These are phyloP conservation scores for Mortierella sp. DNA, from an alignment of 371 early-diverging fungal species.

Conservation along the genomic window DNA sequence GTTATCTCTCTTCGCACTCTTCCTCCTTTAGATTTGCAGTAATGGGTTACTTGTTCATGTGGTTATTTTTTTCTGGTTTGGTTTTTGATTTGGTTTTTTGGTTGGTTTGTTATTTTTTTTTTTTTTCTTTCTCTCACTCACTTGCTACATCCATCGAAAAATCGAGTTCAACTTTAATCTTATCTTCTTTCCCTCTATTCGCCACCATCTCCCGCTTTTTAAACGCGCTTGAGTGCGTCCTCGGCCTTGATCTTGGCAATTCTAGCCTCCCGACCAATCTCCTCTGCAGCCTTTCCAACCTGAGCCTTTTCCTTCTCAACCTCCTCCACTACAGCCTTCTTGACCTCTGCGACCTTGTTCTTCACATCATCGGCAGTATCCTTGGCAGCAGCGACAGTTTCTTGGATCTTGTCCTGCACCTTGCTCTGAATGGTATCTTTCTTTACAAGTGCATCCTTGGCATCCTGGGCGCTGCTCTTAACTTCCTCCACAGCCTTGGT, in stretches of 20 bases:
- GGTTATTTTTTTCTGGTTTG: too few relatives aligned
- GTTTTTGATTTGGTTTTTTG: too few relatives aligned
- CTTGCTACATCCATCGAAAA: too few relatives aligned
- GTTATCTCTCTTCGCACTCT: too few relatives aligned
- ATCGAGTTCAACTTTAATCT: neutral
- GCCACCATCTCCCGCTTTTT: neutral
- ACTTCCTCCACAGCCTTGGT: conserved; percentile 41
- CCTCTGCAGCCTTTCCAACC: conserved; percentile 22
- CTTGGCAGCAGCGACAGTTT: conserved; percentile 28
- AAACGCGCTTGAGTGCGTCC: conserved; percentile 49
- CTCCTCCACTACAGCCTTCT: conserved; percentile 36
- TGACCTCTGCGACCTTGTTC: conserved; percentile 47
- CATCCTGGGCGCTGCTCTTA: conserved; percentile 40
- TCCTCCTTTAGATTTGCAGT: too few relatives aligned
- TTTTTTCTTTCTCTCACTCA: too few relatives aligned
- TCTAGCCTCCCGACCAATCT: conserved; percentile 27
- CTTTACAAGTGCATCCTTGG: conserved; percentile 33
- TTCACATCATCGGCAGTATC: conserved; percentile 39
- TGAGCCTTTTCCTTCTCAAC: conserved; percentile 25
- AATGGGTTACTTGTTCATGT: too few relatives aligned
- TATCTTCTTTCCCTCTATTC: neutral
- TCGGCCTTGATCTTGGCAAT: conserved; percentile 43
- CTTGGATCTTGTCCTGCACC: conserved; percentile 31
- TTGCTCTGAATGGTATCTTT: conserved; percentile 17
- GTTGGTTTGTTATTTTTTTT: too few relatives aligned